phyloP scores from a whole-genome alignment of 2,329 filamentous ascomycete species.

The Monilinia fructicola region DNA sequence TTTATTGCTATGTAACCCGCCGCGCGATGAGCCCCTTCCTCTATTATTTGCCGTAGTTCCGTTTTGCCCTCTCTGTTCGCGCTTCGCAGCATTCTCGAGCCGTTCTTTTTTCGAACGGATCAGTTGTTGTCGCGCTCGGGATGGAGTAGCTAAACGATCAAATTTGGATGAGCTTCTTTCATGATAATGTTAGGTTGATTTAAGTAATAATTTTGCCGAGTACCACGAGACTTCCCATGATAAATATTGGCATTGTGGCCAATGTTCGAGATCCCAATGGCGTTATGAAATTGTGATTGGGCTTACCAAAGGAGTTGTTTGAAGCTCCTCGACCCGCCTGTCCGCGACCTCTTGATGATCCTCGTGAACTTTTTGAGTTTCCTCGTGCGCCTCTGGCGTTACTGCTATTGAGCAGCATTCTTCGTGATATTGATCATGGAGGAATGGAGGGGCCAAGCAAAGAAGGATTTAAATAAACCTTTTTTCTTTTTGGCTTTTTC shows the following conservation, averaged over 20 bases:
- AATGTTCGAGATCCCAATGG: conserved; percentile 25
- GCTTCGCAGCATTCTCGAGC: conserved; percentile 40
- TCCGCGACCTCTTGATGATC: conserved; percentile 39
- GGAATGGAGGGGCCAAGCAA: conserved; percentile 29
- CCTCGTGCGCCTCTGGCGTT: conserved; percentile 36
- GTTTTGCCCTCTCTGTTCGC: conserved; percentile 34
- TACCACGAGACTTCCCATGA: conserved; percentile 25
- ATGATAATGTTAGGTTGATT: conserved; percentile 21
- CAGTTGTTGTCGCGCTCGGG: conserved; percentile 24
- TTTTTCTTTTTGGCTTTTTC: conserved; percentile 10
- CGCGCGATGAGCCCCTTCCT: conserved; percentile 31
- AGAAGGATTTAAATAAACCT: conserved; percentile 26
- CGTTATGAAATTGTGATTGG: conserved; percentile 23
- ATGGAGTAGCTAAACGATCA: conserved; percentile 28
- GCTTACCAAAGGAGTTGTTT: conserved; percentile 40
- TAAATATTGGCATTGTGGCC: conserved; percentile 27
- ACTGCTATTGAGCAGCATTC: conserved; percentile 37
- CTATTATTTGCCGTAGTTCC: conserved; percentile 29
- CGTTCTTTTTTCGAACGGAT: conserved; percentile 38
- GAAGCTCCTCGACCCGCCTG: conserved; percentile 39
- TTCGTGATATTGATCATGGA: conserved; percentile 38
- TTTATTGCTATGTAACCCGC: conserved; percentile 31
- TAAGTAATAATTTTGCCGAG: conserved; percentile 26
- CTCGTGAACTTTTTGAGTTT: conserved; percentile 36
- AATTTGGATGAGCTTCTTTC: conserved; percentile 18